These are phyloP conservation scores for Colletotrichum sp. DNA, from an alignment of 2,329 filamentous ascomycete species.

Conservation along the genomic window DNA sequence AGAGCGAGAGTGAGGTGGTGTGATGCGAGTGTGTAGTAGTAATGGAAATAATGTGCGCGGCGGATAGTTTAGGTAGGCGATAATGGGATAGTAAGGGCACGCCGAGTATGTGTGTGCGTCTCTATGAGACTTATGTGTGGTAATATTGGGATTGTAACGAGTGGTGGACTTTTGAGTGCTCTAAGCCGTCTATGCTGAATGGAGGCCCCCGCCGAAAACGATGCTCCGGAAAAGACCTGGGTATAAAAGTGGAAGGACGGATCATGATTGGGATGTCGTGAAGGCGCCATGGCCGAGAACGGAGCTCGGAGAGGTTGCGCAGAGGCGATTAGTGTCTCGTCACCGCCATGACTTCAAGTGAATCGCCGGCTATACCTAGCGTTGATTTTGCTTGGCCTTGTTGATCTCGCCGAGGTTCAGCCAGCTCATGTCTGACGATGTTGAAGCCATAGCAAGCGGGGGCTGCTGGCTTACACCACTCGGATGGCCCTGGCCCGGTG, in stretches of 20 bases:
- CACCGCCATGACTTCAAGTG: constrained; percentile 14
- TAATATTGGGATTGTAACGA: constrained; percentile 17
- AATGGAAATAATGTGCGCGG: constrained; percentile 1
- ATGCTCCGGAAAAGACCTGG: constrained; percentile 26
- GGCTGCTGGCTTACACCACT: constrained; percentile 52
- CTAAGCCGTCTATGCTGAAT: constrained; percentile 23
- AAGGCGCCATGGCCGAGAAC: constrained; percentile 18
- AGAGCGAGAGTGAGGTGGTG: background rate
- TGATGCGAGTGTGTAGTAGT: background rate
- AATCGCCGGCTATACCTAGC: background rate
- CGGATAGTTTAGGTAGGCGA: background rate
- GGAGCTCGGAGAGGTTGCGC: constrained; percentile 5
- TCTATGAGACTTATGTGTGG: background rate
- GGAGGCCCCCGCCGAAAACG: constrained; percentile 17
- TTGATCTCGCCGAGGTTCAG: constrained; percentile 67
- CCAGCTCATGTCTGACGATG: constrained; percentile 78
- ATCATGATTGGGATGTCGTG: constrained; percentile 23
- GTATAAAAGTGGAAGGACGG: constrained; percentile 24
- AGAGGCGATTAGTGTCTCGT: constrained; percentile 11
- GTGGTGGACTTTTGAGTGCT: constrained; percentile 21
- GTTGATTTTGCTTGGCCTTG: constrained; percentile 18
- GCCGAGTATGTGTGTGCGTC: constrained; percentile 1
- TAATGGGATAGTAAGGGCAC: background rate
- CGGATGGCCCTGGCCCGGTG: constrained; percentile 26
- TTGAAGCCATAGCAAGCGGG: constrained; percentile 53